Percentiles rank a stretch among this genome's conserved stretches.
Evolutionary conservation across 140 eudicot species (phyloP).

Genomic region (Cichorium intybus): DNA sequence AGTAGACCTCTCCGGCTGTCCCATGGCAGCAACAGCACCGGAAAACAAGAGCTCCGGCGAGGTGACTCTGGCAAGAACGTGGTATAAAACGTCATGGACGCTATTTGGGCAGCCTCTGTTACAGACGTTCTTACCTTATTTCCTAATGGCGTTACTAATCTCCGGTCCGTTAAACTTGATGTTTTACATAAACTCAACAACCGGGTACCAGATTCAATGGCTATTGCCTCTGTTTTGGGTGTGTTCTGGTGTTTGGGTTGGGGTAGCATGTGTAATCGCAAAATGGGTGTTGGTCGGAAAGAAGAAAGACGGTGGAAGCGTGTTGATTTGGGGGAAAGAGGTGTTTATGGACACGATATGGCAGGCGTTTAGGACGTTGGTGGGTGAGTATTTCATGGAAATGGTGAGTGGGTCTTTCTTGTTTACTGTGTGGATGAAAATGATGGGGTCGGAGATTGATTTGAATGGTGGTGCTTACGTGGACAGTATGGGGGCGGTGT

Average conservation of each 20-base stretch:
- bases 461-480: constrained; percentile 59
- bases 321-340: constrained; percentile 58
- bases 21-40: constrained; percentile 51
- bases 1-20: constrained; percentile 85
- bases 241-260: constrained; percentile 50
- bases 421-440: constrained; percentile 66
- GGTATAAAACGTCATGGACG: constrained; percentile 68
- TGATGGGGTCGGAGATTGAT: constrained; percentile 64
- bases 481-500: constrained; percentile 77
- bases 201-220: constrained; percentile 53
- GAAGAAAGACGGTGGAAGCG: constrained; percentile 69
- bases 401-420: constrained; percentile 61
- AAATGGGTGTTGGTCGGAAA: constrained; percentile 67
- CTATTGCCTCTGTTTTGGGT: constrained; percentile 67
- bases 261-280: constrained; percentile 55
- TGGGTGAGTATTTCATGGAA: constrained; percentile 74
- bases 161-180: constrained; percentile 44
- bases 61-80: constrained; percentile 53
- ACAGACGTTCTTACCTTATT: constrained; percentile 69
- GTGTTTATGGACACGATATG: constrained; percentile 74
- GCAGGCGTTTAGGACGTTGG: constrained; percentile 78
- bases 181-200: constrained; percentile 31
- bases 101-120: constrained; percentile 62
- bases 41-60: constrained; percentile 29
- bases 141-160: constrained; percentile 49